Conservation (phyloP, 2,329 filamentous ascomycete species). For the Elsinoe australis region DNA sequence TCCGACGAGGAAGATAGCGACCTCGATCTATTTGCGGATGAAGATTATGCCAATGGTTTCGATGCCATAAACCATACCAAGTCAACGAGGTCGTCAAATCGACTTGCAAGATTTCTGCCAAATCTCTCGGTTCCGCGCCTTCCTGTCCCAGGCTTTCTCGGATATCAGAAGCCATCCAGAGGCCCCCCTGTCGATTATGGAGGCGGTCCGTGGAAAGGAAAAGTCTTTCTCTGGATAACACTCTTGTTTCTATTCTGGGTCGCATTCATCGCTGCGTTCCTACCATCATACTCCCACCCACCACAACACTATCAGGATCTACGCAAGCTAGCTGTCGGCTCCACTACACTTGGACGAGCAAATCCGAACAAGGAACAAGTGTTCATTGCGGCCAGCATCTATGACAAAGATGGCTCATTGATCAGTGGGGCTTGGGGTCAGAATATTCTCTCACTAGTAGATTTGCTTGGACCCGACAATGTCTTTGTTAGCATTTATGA, state of each 20-base stretch:
- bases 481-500: constrained; percentile 68
- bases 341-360: constrained; percentile 34
- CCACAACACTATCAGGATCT: constrained; percentile 46
- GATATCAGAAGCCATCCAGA: constrained; percentile 4
- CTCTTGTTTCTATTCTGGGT: constrained; percentile 9
- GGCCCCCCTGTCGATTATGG: not conserved
- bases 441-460: constrained; percentile 53
- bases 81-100: not conserved
- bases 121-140: constrained; percentile 1
- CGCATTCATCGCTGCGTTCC: constrained; percentile 39
- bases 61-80: constrained; percentile 15
- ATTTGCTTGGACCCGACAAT: constrained; percentile 59
- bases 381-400: constrained; percentile 66
- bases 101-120: not conserved
- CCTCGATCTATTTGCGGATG: constrained; percentile 9
- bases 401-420: constrained; percentile 54
- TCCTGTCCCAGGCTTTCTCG: constrained; percentile 5
- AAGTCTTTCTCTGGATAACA: not conserved
- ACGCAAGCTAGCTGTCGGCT: constrained; percentile 29
- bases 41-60: constrained; percentile 10
- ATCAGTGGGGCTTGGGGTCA: constrained; percentile 58
- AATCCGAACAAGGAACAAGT: constrained; percentile 56
- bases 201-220: not conserved
- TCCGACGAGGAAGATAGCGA: constrained; percentile 14
- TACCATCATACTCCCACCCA: constrained; percentile 49